These are phyloP conservation scores for Phoenix dactylifera DNA, from an alignment of 176 grass and related monocot species.

Conservation along the genomic window DNA sequence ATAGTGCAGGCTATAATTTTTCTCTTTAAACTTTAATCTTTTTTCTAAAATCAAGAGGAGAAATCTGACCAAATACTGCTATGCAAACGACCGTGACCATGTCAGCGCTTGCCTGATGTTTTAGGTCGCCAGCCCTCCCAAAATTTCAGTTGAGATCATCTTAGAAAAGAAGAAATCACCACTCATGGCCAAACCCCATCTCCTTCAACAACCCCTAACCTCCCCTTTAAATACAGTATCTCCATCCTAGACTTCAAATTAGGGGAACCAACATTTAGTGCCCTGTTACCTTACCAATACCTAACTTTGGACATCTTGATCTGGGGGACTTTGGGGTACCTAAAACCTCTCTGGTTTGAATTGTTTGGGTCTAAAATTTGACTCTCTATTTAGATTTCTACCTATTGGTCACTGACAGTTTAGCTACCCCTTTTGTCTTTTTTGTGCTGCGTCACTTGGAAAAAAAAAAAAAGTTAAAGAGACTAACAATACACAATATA, in stretches of 20 bases:
- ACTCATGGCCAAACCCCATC: background rate
- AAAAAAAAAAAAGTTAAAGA: no score
- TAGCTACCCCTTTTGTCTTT: background rate
- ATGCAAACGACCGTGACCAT: no score
- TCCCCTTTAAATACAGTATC: background rate
- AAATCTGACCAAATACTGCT: no score
- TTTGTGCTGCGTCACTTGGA: no score
- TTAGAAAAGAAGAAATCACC: slow-evolving; percentile 1
- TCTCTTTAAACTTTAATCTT: no score
- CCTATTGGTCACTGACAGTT: background rate
- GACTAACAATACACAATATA: no score
- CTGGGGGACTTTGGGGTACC: background rate
- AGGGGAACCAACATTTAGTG: background rate
- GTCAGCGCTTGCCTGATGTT: no score
- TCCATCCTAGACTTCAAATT: background rate
- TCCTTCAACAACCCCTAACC: slow-evolving; percentile 1
- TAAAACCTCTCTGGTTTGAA: background rate
- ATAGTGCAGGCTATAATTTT: no score
- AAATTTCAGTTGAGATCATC: no score
- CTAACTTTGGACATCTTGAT: slow-evolving; percentile 1
- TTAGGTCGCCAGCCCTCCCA: no score
- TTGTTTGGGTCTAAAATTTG: background rate
- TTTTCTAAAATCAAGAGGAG: no score
- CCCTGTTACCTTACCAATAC: background rate
- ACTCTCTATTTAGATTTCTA: background rate